phyloP scores from a whole-genome alignment of 1,139 yeast genomes.

The Suhomyces bolitotheri region DNA sequence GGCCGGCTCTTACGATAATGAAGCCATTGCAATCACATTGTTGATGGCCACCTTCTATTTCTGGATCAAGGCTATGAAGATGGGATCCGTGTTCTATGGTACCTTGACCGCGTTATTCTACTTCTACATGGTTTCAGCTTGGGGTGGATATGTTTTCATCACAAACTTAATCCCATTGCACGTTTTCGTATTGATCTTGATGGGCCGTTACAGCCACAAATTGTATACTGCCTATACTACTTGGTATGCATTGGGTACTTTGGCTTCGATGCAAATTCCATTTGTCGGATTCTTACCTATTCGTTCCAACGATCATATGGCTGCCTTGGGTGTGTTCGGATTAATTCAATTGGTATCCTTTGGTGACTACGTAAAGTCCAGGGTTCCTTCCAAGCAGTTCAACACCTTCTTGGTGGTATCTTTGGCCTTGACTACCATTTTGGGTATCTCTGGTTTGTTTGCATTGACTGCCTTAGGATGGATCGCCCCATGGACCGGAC shows the following conservation, averaged over 20 bases:
- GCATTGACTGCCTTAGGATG: constrained; percentile 85
- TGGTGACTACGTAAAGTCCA: constrained; percentile 77
- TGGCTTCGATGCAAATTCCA: constrained; percentile 98
- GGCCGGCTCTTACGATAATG: constrained; percentile 98
- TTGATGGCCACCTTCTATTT: constrained; percentile 93
- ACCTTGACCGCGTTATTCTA: constrained; percentile 83
- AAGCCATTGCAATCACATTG: constrained; percentile 96
- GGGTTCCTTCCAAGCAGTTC: constrained; percentile 75
- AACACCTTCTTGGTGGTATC: constrained; percentile 67
- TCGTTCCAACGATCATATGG: constrained; percentile 97
- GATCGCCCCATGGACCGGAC: constrained; percentile 99
- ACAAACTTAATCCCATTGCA: constrained; percentile 97
- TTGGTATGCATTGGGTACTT: constrained; percentile 95
- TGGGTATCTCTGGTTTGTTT: constrained; percentile 73
- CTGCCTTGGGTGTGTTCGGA: constrained; percentile 96
- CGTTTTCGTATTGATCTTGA: constrained; percentile 81
- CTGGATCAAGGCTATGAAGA: constrained; percentile 92
- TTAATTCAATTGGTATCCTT: constrained; percentile 86
- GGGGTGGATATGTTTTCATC: constrained; percentile 99
- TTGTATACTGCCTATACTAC: constrained; percentile 91
- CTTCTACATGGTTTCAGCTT: constrained; percentile 99
- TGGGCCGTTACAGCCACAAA: constrained; percentile 90
- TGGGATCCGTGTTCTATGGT: constrained; percentile 86
- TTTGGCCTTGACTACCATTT: constrained; percentile 50
- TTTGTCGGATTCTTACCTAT: constrained; percentile 97